Evolutionary conservation across 2,329 filamentous ascomycete species (phyloP).

Genomic region (Aureobasidium namibiae): DNA sequence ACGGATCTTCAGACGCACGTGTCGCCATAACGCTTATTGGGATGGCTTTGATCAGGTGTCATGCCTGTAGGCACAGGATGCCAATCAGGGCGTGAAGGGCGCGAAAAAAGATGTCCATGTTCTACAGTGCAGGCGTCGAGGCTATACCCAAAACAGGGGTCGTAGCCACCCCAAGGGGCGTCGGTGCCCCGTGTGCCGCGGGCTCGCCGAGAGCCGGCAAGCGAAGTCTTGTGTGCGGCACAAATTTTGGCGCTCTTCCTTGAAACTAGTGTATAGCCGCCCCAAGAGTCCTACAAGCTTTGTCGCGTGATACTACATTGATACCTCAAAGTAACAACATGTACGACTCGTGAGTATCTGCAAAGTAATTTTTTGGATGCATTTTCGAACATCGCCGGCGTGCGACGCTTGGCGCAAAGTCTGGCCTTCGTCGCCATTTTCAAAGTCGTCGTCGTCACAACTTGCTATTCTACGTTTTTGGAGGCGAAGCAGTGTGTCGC

Average conservation of each 20-base stretch:
- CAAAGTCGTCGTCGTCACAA: background rate
- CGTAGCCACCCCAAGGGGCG: background rate
- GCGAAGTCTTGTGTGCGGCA: background rate
- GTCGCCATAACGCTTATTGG: slow-evolving; percentile 1
- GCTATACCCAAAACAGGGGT: background rate
- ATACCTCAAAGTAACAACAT: too few species aligned
- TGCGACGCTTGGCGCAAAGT: background rate
- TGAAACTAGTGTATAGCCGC: background rate
- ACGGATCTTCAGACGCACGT: background rate
- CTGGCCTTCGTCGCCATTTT: background rate
- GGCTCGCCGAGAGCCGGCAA: background rate
- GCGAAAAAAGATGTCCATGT: background rate
- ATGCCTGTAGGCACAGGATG: background rate
- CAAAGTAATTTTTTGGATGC: background rate
- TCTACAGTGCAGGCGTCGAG: background rate
- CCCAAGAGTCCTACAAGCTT: background rate
- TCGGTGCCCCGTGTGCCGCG: background rate
- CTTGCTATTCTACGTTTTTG: background rate
- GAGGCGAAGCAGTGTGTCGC: background rate
- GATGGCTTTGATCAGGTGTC: background rate
- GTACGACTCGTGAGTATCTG: background rate
- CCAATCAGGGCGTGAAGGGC: background rate
- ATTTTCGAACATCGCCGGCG: too few species aligned
- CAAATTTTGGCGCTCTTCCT: background rate
- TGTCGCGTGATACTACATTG: background rate